Conservation (phyloP, 208 protist species). For the Trypanosoma mega region DNA sequence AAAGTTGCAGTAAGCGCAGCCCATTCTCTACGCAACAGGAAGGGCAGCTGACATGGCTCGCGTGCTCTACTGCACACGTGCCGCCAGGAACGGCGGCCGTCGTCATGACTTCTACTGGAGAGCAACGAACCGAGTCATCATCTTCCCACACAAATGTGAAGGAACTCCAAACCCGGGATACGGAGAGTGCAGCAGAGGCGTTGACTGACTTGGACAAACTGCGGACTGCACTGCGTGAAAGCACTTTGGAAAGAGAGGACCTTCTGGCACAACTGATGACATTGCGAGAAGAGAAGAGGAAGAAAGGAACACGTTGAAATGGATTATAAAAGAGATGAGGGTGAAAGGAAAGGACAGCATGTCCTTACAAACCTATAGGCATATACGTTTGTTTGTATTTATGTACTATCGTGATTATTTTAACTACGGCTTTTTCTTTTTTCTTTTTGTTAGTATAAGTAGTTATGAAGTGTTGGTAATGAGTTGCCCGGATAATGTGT, state of each 20-base stretch:
- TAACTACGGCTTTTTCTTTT: no score
- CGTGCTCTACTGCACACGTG: neutral
- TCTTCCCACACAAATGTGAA: neutral
- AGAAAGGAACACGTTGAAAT: neutral
- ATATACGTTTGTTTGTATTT: constrained; percentile 7
- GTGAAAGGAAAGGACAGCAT: neutral
- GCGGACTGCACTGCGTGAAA: constrained; percentile 7
- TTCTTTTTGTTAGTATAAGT: no score
- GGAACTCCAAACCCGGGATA: neutral
- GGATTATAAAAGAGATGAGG: neutral
- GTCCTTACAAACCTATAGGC: neutral
- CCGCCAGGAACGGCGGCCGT: neutral
- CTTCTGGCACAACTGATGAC: constrained; percentile 1
- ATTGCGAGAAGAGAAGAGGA: neutral
- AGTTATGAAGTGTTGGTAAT: no score
- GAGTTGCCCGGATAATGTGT: no score
- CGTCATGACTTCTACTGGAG: neutral
- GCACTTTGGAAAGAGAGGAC: constrained; percentile 6
- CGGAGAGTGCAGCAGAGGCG: neutral
- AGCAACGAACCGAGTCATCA: neutral
- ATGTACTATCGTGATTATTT: no score
- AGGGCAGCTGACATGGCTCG: neutral
- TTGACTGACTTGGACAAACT: constrained; percentile 1
- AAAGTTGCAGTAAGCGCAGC: neutral
- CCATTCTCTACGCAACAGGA: neutral